Evolutionary conservation across 805 yeast genomes (phyloP).

Genomic region (Saccharomycopsis amapae): DNA sequence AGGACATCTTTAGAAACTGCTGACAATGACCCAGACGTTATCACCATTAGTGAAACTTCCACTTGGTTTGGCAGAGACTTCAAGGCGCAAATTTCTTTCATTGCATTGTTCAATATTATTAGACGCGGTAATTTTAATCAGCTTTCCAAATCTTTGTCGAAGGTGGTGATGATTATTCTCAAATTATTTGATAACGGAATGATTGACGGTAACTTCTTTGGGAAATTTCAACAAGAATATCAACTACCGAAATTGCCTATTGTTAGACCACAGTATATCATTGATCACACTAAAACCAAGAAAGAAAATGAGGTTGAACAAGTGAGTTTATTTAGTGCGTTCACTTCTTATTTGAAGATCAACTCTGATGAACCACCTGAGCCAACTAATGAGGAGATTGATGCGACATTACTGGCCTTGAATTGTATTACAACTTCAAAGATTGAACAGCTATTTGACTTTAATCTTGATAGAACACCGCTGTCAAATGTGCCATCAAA

Average conservation of each 20-base stretch:
- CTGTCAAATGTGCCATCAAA: background rate
- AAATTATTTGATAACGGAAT: conserved; percentile 67
- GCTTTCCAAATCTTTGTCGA: conserved; percentile 49
- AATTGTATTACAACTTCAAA: conserved; percentile 63
- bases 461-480: background rate
- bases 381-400: conserved; percentile 91
- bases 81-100: conserved; percentile 84
- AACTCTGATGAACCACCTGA: conserved; percentile 79
- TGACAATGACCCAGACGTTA: conserved; percentile 27
- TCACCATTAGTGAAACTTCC: conserved; percentile 75
- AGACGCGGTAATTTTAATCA: conserved; percentile 48
- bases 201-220: conserved; percentile 56
- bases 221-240: conserved; percentile 51
- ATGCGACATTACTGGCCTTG: conserved; percentile 70
- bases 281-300: conserved; percentile 36
- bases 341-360: conserved; percentile 88
- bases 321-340: conserved; percentile 76
- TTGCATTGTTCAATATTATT: conserved; percentile 74
- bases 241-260: conserved; percentile 47
- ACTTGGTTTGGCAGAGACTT: conserved; percentile 84
- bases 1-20: background rate
- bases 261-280: conserved; percentile 60
- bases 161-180: conserved; percentile 51
- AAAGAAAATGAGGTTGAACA: conserved; percentile 56
- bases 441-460: conserved; percentile 9